Base-by-base conservation (phyloP, 306 rosid species). In the Cercis canadensis region DNA sequence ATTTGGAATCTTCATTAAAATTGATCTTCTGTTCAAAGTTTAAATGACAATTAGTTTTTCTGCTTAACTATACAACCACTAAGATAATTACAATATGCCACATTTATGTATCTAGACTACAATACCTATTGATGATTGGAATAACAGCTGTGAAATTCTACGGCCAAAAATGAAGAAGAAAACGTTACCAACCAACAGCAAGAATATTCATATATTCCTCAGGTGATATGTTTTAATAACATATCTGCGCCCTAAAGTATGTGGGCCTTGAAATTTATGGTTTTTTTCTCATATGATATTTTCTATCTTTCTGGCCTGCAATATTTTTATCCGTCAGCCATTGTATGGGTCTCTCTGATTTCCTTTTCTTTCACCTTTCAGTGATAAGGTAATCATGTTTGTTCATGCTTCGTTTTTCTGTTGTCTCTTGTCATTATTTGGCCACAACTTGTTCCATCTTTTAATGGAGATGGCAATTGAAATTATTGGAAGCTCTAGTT, bases 71-170 rank as follows among this genome's bases (percentile, higher is more conserved):
- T 24, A 24, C 29, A 24, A 24, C 29, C 29, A 24, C 29, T 24
- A 24, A n/a, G n/a, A 24, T 37, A 5, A 44, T 44, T 44, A 1
- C n/a, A 44, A 11, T 44, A 3, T 9, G 13, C 14, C 50, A 13
- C n/a, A 12, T 9, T 44, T 1, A 44, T 73, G 54, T 50, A 24
- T 24, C 29, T 24, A 24, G 29, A 24, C 29, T 3, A 24, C 29
- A 24, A 24, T 24, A 24, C 29, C 29, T 64, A 29, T 69, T 74
- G 52, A 78, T 73, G 37, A 82, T 78, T 80, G 83, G 78, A 31
- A 58, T 78, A 78, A 73, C 83, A 44, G 74, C n/a, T 37, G 7
- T 34, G 7, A 34, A 34, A 34, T 34, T 34, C 39, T 24, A 37
- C 8, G 6, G 6, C 10, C 43, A 37, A 8, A 37, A 37, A 37